Evolutionary conservation across 2,329 filamentous ascomycete species (phyloP).

Genomic region (Paracoccidioides lutzii): DNA sequence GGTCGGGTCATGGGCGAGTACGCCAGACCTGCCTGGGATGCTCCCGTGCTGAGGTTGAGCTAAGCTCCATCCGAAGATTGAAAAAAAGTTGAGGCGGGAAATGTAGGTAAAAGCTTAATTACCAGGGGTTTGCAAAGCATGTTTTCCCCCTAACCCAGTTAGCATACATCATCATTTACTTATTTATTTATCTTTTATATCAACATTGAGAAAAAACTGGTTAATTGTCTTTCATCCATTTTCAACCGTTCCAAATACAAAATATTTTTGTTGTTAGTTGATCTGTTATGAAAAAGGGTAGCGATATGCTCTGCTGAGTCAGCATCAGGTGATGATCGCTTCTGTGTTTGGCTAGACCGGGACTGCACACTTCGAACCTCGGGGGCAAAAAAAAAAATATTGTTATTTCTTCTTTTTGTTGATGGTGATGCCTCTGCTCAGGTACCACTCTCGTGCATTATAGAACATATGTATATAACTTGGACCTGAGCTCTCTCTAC

Average conservation of each 20-base stretch:
- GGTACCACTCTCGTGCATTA: not conserved
- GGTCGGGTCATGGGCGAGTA: not conserved
- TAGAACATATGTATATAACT: not conserved
- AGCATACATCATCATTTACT: no score
- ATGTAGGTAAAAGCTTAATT: no score
- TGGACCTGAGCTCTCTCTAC: not conserved
- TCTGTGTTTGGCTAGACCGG: not conserved
- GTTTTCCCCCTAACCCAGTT: no score
- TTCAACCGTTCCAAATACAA: no score
- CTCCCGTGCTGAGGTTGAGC: not conserved
- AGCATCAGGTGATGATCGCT: not conserved
- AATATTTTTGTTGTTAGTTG: no score
- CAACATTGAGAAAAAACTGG: no score
- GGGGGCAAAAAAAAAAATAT: not conserved
- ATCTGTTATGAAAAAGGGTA: not conserved
- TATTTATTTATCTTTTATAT: no score
- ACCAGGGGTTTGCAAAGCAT: no score
- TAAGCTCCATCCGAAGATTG: no score
- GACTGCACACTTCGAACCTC: not conserved
- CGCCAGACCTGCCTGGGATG: not conserved
- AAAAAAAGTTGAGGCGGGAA: not conserved
- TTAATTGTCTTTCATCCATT: no score
- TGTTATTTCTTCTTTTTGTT: no score
- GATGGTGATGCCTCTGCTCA: no score
- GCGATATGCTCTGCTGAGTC: slow-evolving; percentile 1